phyloP scores from a whole-genome alignment of 306 rosid genomes.

The Acacia crassicarpa region DNA sequence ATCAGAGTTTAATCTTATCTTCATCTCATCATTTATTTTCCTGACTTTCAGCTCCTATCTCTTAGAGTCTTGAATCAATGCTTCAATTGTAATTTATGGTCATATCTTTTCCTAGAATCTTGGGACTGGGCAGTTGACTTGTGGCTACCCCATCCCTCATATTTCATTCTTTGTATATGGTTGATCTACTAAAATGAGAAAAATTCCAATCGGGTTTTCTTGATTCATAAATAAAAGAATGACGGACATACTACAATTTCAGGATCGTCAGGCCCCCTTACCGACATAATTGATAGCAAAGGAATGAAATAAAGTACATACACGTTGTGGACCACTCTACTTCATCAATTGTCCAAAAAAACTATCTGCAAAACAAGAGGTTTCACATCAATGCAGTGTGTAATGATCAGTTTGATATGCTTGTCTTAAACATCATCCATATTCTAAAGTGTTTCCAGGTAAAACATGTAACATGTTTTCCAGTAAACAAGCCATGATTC shows the following conservation, averaged over 20 bases:
- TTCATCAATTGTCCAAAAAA: not conserved
- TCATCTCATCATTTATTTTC: not conserved
- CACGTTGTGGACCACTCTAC: not conserved
- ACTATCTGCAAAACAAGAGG: not conserved
- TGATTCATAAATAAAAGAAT: constrained; percentile 1
- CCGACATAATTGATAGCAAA: constrained; percentile 22
- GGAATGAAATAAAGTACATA: constrained; percentile 3
- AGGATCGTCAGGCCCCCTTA: not conserved
- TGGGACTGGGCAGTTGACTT: not conserved
- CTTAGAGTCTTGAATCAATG: not conserved
- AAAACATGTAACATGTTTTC: not conserved
- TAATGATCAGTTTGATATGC: not conserved
- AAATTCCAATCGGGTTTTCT: not conserved
- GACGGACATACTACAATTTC: not conserved
- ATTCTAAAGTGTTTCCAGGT: not conserved
- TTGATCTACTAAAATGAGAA: not conserved
- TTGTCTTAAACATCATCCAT: too few relatives aligned
- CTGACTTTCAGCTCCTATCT: not conserved
- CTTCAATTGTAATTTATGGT: not conserved
- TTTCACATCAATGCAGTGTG: not conserved
- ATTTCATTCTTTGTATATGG: not conserved
- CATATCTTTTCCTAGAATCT: not conserved
- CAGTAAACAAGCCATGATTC: not conserved
- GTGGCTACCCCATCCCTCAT: not conserved
- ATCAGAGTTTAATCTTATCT: not conserved